Evolutionary conservation across 805 yeast genomes (phyloP).

Genomic region (Vanderwaltozyma yarrowii): DNA sequence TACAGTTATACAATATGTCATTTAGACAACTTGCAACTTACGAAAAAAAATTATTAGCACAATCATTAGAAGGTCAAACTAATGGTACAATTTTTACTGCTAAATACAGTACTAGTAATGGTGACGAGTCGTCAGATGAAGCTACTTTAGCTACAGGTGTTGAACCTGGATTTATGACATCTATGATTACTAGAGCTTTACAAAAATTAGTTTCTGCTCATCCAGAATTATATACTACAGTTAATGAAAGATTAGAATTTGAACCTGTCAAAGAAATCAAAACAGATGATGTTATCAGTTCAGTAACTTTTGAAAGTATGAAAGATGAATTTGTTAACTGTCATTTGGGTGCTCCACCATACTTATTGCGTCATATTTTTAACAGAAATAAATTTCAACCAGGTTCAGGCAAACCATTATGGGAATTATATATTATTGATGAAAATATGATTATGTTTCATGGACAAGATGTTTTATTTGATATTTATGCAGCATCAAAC

Average conservation of each 20-base stretch:
- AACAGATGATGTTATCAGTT: slow-evolving; percentile 16
- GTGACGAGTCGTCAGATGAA: slow-evolving; percentile 9
- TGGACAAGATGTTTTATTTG: slow-evolving; percentile 25
- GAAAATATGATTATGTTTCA: slow-evolving; percentile 21
- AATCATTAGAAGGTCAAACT: slow-evolving; percentile 14
- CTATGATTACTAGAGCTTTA: slow-evolving; percentile 14
- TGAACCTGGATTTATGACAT: slow-evolving; percentile 11
- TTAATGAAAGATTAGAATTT: slow-evolving; percentile 17
- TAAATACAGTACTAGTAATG: slow-evolving; percentile 8
- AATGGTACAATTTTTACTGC: slow-evolving; percentile 23
- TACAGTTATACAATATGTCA: slow-evolving; percentile 6
- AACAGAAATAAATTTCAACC: slow-evolving; percentile 17
- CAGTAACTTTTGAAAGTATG: slow-evolving; percentile 15
- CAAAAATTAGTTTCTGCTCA: slow-evolving; percentile 14
- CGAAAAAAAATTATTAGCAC: slow-evolving; percentile 17
- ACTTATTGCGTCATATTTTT: slow-evolving; percentile 22
- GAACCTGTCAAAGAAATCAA: slow-evolving; percentile 13
- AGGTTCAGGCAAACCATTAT: slow-evolving; percentile 16
- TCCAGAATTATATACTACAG: slow-evolving; percentile 16
- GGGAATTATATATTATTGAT: slow-evolving; percentile 22
- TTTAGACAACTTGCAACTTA: slow-evolving; percentile 19
- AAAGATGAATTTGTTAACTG: slow-evolving; percentile 24
- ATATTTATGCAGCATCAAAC: slow-evolving; percentile 23
- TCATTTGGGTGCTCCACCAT: slow-evolving; percentile 26
- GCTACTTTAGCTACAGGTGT: slow-evolving; percentile 16